phyloP scores from a whole-genome alignment of 1,284 basidiomycete species.

The Phlebopus sp. region DNA sequence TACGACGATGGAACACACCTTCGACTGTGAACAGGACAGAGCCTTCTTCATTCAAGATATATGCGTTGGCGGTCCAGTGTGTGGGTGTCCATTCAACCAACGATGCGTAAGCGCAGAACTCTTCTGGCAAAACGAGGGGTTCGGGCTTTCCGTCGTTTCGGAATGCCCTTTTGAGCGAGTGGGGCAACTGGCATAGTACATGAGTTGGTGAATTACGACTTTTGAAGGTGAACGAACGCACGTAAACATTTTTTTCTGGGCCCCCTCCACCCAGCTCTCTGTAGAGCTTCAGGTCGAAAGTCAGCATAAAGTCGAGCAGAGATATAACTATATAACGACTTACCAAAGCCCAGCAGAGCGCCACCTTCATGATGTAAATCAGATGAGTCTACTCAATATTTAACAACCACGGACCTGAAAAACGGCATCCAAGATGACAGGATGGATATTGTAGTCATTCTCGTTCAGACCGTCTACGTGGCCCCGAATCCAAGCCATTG shows the following conservation, averaged over 20 bases:
- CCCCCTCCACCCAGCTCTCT: no score
- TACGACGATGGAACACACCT: neutral
- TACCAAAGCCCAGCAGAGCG: slow-evolving; percentile 9
- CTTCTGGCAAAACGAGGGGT: slow-evolving; percentile 16
- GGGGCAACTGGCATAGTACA: slow-evolving; percentile 12
- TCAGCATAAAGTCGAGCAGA: neutral
- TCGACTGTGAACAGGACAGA: neutral
- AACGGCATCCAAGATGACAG: slow-evolving; percentile 39
- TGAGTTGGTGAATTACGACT: neutral
- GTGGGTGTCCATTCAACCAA: neutral
- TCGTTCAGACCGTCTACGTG: neutral
- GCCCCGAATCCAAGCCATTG: neutral
- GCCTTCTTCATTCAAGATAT: neutral
- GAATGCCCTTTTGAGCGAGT: slow-evolving; percentile 14
- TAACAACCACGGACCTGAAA: slow-evolving; percentile 25
- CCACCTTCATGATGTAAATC: no score
- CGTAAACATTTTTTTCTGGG: no score
- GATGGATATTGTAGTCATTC: slow-evolving; percentile 35
- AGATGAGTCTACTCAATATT: no score
- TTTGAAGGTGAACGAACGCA: no score
- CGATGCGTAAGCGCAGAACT: slow-evolving; percentile 13
- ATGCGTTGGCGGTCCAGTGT: neutral
- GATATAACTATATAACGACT: neutral
- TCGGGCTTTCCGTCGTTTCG: slow-evolving; percentile 17
- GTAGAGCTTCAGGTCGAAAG: no score